Evolutionary conservation across 2,329 filamentous ascomycete genomes (phyloP), one percentile per base, ranked within the genome.

Genomic region (Incumbomyces delicatus): DNA sequence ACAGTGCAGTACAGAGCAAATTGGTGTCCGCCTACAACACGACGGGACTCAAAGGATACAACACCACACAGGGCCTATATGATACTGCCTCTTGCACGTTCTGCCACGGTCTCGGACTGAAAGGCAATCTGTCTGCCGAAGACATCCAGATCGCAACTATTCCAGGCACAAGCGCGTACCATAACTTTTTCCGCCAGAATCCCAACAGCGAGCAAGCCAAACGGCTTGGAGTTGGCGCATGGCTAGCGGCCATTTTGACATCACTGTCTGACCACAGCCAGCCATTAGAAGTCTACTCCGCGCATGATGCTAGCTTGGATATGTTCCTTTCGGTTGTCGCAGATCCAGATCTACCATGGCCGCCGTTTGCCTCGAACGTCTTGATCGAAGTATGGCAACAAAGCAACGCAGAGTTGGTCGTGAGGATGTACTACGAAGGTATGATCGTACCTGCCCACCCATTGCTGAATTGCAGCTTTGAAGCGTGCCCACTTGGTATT

Each of bases 381-480:
- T 10, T 44, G 16, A 35, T 36, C 33, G 41, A 44, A 32, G 14
- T 34, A 32, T 44, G 41, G 41, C 41, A 36, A 32, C 18, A 44
- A 16, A 32, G 14, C n/a, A 35, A 44, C 17, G 41, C 29, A 29
- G 20, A n/a, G 17, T 13, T 20, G 41, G 41, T 44, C 29, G 30
- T 44, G 14, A 44, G 41, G 29, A 44, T 44, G 41, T 44, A 34
- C 14, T 44, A 44, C 32, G 41, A 44, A 32, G 41, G 41, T 27
- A 44, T 36, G 41, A 22, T 44, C 17, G 41, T 44, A 11, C 41
- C 41, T 12, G 41, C 41, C 10, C 30, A 34, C 20, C 30, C 29
- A 17, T 13, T n/a, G 7, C 17, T 44, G 13, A 32, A 27, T 17
- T 44, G 41, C 18, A 18, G 29, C 17, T 36, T 44, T 20, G 16